Evolutionary conservation across 2,329 filamentous ascomycete species (phyloP), one percentile per base, ranked within the genome.

Genomic region (Ilyonectria robusta): DNA sequence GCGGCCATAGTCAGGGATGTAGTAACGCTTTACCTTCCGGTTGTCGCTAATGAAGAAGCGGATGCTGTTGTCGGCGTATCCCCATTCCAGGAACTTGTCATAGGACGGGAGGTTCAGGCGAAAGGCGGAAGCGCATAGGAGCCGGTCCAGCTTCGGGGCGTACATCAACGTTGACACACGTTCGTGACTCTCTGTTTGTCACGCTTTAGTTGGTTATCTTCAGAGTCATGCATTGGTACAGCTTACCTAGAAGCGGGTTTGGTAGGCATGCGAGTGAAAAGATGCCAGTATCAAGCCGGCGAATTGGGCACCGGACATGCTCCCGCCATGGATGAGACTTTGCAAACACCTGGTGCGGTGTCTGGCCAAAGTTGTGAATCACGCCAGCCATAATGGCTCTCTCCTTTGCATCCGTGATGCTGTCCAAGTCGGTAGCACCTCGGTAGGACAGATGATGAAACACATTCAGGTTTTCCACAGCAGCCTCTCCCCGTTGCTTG

Each of bases 361-460:
- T 99, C 79, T 99, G 96, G 0, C 96, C 96, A 80, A 99, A 99
- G 75, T 98, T 98, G 81, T 99, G 95, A 74, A 99, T 98, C 72
- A 98, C 97, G 37, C 94, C 94, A 60, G 97, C 98, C 0, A 94
- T 95, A 6, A 95, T 93, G 7, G 94, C 86, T 48, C 94, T 88
- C 80, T 98, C 95, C 62, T 95, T 90, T 0, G 93, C 92, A 77
- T 98, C 95, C 8, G 92, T 90, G 67, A 99, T 98, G 59, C 91
- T 91, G 79, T 99, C 96, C 5, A 99, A 84, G 78, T 99, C 94
- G 70, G 93, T 97, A 3, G 95, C 94, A 7, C 96, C 97, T 68
- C 95, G 93, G 77, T 99, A 99, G 0, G 95, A 98, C 21, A 98
- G 87, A 78, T 97, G 94, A 71, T 98, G 95, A 82, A 98, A 99